A percentile compares a stretch with the other conserved stretches of the same genome.
These are phyloP conservation scores for Amniculicola lignicola DNA, from an alignment of 495 filamentous ascomycete species.

Conservation along the genomic window DNA sequence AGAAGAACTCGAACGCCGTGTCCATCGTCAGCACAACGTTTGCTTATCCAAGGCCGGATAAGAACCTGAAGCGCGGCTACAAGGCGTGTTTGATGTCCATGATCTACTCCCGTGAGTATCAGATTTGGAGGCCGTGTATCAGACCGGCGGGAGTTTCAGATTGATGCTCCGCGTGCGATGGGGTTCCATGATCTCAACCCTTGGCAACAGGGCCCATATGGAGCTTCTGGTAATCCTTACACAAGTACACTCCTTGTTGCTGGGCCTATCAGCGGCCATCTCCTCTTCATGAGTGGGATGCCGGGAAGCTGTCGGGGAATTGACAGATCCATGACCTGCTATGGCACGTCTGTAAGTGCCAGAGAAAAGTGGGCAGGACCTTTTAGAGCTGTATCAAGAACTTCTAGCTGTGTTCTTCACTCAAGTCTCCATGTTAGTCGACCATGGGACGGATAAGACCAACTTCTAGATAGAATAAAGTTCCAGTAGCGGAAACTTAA, in stretches of 20 bases:
- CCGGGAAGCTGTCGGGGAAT: too few relatives aligned
- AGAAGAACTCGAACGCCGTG: too few relatives aligned
- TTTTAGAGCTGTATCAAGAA: conserved; percentile 7
- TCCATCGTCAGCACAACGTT: too few relatives aligned
- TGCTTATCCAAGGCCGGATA: conserved; percentile 14
- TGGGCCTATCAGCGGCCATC: too few relatives aligned
- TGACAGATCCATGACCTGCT: too few relatives aligned
- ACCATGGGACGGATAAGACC: neutral
- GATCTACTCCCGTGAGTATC: conserved; percentile 35
- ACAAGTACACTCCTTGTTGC: neutral
- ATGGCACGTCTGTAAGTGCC: conserved; percentile 1
- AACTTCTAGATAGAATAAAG: neutral
- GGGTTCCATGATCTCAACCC: conserved; percentile 11
- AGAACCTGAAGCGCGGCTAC: conserved; percentile 6
- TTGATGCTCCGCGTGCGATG: conserved; percentile 21
- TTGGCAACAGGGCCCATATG: too few relatives aligned
- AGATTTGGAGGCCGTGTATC: conserved; percentile 29
- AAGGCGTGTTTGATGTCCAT: conserved; percentile 27
- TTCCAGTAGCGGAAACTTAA: conserved; percentile 1
- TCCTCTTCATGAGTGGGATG: too few relatives aligned
- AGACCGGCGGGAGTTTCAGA: conserved; percentile 30
- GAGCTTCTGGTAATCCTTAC: neutral
- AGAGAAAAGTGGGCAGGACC: neutral
- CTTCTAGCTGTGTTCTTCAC: neutral
- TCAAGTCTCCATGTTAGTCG: neutral